Evolutionary conservation across 805 yeast genomes (phyloP).

Genomic region (Candida silvicultrix): DNA sequence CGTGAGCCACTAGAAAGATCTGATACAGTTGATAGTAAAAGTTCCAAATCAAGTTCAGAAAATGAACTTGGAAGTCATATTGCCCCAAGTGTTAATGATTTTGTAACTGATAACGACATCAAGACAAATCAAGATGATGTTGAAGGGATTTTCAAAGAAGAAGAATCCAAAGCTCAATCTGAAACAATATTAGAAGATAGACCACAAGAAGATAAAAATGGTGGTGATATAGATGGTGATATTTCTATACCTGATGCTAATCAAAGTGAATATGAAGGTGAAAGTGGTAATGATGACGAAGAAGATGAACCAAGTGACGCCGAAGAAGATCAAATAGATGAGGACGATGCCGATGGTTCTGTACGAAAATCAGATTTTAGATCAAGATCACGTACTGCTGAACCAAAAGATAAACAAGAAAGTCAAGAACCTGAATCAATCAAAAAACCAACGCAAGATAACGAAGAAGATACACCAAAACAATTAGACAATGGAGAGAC

Average conservation of each 20-base stretch:
- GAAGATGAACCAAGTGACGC: conserved; percentile 7
- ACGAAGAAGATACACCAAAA: conserved; percentile 3
- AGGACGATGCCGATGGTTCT: conserved; percentile 8
- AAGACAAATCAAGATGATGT: not conserved
- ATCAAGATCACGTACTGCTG: conserved; percentile 1
- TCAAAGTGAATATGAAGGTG: conserved; percentile 3
- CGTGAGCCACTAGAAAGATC: not conserved
- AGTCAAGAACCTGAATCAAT: conserved; percentile 1
- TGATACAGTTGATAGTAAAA: not conserved
- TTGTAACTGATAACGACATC: not conserved
- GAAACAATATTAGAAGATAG: not conserved
- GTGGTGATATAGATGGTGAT: conserved; percentile 1
- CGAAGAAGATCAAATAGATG: conserved; percentile 7
- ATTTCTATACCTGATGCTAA: conserved; percentile 3
- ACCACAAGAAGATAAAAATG: not conserved
- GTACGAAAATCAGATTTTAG: conserved; percentile 2
- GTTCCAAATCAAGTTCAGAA: not conserved
- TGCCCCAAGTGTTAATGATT: not conserved
- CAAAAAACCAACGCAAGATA: conserved; percentile 8
- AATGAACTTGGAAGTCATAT: not conserved
- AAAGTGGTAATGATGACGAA: conserved; percentile 6
- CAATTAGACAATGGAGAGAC: conserved; percentile 6
- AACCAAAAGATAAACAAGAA: conserved; percentile 9
- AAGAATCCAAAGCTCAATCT: not conserved
- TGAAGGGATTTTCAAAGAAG: no score